phyloP scores from a whole-genome alignment of 768 basidiomycete species.

The Leccinellum rugosiceps region DNA sequence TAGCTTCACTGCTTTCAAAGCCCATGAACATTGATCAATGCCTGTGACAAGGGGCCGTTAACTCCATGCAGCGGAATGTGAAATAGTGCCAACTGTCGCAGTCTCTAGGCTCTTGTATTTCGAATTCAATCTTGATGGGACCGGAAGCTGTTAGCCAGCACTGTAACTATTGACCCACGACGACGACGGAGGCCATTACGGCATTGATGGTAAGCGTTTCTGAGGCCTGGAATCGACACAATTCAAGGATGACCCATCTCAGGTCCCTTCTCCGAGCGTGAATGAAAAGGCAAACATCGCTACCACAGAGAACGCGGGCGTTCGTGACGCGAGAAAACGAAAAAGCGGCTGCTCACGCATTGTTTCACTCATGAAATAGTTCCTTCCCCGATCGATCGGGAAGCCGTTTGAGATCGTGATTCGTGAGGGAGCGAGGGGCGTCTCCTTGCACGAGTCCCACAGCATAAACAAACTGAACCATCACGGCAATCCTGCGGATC shows the following conservation, averaged over 20 bases:
- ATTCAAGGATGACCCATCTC: neutral
- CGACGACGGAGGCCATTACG: neutral
- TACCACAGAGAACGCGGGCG: neutral
- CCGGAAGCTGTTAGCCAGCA: neutral
- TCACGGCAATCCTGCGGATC: neutral
- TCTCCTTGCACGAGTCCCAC: neutral
- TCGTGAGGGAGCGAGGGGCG: neutral
- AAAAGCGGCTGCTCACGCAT: neutral
- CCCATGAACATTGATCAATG: no score
- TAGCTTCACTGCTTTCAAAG: no score
- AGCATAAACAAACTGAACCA: neutral
- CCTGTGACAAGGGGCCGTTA: no score
- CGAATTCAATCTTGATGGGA: neutral
- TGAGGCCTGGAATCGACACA: neutral
- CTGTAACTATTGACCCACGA: no score
- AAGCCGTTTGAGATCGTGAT: neutral
- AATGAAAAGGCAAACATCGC: neutral
- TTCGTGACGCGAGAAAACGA: neutral
- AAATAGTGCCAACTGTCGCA: neutral
- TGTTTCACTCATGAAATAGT: neutral
- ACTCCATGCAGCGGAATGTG: neutral
- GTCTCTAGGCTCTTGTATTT: neutral
- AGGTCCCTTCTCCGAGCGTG: neutral
- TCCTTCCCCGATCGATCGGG: neutral
- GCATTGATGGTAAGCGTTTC: no score